Base-by-base conservation (phyloP, 192 early-diverging fungal genomes). In the Backusella morwellensis region DNA sequence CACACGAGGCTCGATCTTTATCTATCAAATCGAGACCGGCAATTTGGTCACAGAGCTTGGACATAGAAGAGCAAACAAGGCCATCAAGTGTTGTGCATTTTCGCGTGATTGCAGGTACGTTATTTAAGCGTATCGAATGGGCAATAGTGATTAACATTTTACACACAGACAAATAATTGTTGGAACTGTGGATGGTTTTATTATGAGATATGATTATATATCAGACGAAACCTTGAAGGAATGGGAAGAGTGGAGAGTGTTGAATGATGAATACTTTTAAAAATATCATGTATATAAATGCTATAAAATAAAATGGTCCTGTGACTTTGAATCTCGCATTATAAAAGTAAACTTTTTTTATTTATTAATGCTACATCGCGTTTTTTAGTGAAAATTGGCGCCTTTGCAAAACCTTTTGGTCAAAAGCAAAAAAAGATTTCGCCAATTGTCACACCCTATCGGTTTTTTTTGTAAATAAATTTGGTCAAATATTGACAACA, bases 171-270 rank as follows among this genome's bases (percentile, higher is more conserved):
- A 90, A 54, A 83, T 96, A 12, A 79, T 94, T 9, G 92, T 90
- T 56, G 89, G 88, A 34, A 91, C 93, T 50, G 93, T 93, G 50
- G 94, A 92, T 35, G 90, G 91, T 0, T 93, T 93, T 76, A 90
- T 96, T 47, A 94, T 94, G 93, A 83, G 95, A 68, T 95, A 93
- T 79, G 92, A 93, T 81, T 93, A 93, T 81, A 88, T 94, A 32
- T 88, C 89, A 40, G 89, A 95, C 76, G 92, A 89, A 59, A 91
- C 86, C 17, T 79, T 96, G 32, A 85, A 86, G 11, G 90, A 92
- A 70, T 96, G 95, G 95, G 90, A 81, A 19, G 81, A 84, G 9
- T 87, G 87, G 84, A 76, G 66, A 29, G 34, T 14, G n/a, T 26
- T 29, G 12, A 59, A 59, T 26, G 26, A 32, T 44, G 21, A n/a